Percentiles rank a stretch among this genome's conserved stretches.
These are phyloP conservation scores for Umbellularia californica DNA, from an alignment of 164 flowering plant genomes.

Conservation along the genomic window DNA sequence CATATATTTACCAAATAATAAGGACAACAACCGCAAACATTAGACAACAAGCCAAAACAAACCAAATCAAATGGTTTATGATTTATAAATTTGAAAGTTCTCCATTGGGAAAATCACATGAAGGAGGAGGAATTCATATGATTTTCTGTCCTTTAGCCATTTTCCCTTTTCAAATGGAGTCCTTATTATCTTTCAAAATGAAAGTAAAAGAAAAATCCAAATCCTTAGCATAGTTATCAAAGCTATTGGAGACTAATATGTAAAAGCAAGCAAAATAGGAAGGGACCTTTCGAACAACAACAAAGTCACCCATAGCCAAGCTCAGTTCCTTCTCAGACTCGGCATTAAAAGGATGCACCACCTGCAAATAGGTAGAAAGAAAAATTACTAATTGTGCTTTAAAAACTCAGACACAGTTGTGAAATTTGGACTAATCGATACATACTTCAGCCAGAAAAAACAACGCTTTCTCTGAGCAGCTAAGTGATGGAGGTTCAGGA, in stretches of 20 bases:
- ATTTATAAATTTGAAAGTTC: background rate
- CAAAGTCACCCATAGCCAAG: conserved; percentile 80
- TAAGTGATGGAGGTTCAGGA: conserved; percentile 82
- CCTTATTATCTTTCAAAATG: background rate
- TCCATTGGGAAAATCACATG: background rate
- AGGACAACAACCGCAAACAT: too few species aligned
- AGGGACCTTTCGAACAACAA: conserved; percentile 85
- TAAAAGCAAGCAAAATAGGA: background rate
- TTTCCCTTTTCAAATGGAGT: background rate
- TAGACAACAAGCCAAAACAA: background rate
- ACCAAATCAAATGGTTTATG: background rate
- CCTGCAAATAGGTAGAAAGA: conserved; percentile 47
- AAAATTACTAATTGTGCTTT: background rate
- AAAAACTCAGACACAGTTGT: background rate
- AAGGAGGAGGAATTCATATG: background rate
- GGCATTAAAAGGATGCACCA: conserved; percentile 58
- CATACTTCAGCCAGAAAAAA: conserved; percentile 91
- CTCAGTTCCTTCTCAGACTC: conserved; percentile 77
- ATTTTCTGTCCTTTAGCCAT: background rate
- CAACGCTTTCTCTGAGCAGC: conserved; percentile 46
- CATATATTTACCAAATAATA: too few species aligned
- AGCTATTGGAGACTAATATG: background rate
- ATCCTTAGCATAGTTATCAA: background rate
- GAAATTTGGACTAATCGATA: background rate
- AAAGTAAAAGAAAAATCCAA: background rate